A percentile compares a stretch with the other conserved stretches of the same genome.
Conservation (phyloP, 495 filamentous ascomycete genomes). For the Penicillium egyptiacum region DNA sequence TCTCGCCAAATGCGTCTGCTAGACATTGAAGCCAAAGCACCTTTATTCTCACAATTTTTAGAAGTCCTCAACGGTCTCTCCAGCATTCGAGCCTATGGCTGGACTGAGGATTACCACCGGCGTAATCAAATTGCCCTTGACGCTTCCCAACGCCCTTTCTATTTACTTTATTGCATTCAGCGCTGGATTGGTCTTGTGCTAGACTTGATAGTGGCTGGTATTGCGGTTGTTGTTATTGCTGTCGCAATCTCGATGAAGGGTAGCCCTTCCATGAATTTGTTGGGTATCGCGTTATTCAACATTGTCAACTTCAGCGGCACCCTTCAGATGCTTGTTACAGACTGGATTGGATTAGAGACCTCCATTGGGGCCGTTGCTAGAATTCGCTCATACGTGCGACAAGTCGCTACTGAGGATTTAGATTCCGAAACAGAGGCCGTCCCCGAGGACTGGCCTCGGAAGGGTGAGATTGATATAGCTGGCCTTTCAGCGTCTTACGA, state of each 20-base stretch:
- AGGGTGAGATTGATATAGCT: slow-evolving; percentile 22
- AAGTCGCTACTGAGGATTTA: slow-evolving; percentile 22
- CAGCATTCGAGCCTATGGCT: slow-evolving; percentile 71
- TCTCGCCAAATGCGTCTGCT: slow-evolving; percentile 56
- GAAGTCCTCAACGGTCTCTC: slow-evolving; percentile 63
- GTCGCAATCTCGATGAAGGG: slow-evolving; percentile 26
- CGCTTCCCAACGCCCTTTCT: slow-evolving; percentile 52
- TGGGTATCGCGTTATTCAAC: slow-evolving; percentile 35
- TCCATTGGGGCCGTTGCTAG: slow-evolving; percentile 34
- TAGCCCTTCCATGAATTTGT: slow-evolving; percentile 17
- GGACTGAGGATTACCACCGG: slow-evolving; percentile 56
- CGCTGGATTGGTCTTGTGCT: slow-evolving; percentile 70
- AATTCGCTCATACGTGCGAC: slow-evolving; percentile 22
- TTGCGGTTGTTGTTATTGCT: slow-evolving; percentile 53
- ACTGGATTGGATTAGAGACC: slow-evolving; percentile 33
- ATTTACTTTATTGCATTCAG: slow-evolving; percentile 63
- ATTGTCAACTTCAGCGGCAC: slow-evolving; percentile 34
- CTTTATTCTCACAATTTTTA: slow-evolving; percentile 72
- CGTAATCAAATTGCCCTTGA: slow-evolving; percentile 62
- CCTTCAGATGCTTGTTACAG: slow-evolving; percentile 23
- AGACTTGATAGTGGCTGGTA: slow-evolving; percentile 56
- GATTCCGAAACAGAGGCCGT: slow-evolving; percentile 18
- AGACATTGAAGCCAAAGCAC: slow-evolving; percentile 56
- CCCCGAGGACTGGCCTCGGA: slow-evolving; percentile 23
- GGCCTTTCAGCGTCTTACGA: slow-evolving; percentile 31